phyloP scores from a whole-genome alignment of 768 basidiomycete genomes.

The Postia placenta region DNA sequence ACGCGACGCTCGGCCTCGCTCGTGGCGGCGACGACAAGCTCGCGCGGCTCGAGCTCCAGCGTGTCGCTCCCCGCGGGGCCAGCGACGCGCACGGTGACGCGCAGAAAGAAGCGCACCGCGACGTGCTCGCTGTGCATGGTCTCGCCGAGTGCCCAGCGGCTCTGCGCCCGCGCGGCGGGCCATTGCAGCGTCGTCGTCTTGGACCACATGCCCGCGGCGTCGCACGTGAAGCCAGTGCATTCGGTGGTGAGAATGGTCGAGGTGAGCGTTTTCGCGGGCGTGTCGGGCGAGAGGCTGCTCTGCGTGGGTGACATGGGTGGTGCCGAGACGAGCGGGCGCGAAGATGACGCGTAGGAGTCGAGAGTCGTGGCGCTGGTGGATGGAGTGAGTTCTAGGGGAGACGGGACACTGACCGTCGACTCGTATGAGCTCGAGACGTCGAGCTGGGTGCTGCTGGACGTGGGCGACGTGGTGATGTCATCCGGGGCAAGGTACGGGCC shows the following conservation, averaged over 20 bases:
- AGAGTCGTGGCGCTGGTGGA: background rate
- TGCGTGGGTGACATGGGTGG: constrained; percentile 8
- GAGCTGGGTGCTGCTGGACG: background rate
- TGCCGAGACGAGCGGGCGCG: constrained; percentile 11
- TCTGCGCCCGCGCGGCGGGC: constrained; percentile 61
- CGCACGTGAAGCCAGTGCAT: constrained; percentile 40
- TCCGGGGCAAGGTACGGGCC: background rate
- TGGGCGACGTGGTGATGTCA: background rate
- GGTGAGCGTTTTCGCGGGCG: constrained; percentile 34
- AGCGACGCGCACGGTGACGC: constrained; percentile 61
- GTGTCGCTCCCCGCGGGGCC: constrained; percentile 51
- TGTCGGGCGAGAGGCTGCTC: constrained; percentile 9
- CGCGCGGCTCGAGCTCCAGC: constrained; percentile 63
- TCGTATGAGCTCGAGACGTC: background rate
- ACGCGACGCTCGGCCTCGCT: constrained; percentile 64
- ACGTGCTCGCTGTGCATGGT: constrained; percentile 61
- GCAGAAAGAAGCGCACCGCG: constrained; percentile 63
- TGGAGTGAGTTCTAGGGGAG: background rate
- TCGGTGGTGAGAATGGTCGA: constrained; percentile 53
- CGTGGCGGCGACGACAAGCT: constrained; percentile 61
- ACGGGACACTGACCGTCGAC: background rate
- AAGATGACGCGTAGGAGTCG: constrained; percentile 12
- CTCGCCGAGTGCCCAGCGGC: constrained; percentile 78
- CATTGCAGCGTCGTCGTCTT: constrained; percentile 67
- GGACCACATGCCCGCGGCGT: constrained; percentile 52